phyloP scores from a whole-genome alignment of 2,329 filamentous ascomycete genomes.

The Akanthomyces uredinophilus region DNA sequence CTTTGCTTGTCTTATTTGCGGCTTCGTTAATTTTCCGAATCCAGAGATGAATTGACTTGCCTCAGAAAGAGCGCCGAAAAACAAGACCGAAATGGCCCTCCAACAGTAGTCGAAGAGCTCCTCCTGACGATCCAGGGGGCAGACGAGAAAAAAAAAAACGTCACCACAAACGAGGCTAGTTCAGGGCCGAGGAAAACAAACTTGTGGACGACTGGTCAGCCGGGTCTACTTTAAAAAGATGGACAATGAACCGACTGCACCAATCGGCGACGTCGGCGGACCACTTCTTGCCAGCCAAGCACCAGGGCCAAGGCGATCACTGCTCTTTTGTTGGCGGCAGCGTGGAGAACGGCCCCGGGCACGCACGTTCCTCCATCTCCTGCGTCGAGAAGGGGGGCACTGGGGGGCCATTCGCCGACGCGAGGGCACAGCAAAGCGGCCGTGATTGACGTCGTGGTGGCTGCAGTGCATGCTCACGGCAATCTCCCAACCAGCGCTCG shows the following conservation, averaged over 20 bases:
- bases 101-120: neutral
- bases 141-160: too few species aligned
- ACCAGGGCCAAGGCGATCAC: conserved; percentile 4
- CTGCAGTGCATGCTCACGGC: neutral
- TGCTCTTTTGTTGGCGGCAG: neutral
- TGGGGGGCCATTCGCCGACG: too few species aligned
- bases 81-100: neutral
- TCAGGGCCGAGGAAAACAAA: neutral
- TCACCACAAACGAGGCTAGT: neutral
- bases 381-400: neutral
- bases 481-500: neutral
- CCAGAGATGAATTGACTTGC: neutral
- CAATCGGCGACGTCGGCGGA: neutral
- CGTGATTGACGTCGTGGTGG: neutral
- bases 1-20: too few species aligned
- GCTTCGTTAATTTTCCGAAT: too few species aligned
- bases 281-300: neutral
- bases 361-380: neutral
- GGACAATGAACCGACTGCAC: neutral
- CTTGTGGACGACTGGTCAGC: neutral
- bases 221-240: neutral
- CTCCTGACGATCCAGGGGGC: conserved; percentile 9
- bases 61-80: neutral
- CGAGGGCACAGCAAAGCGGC: neutral
- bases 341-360: too few species aligned